Evolutionary conservation across 2,329 filamentous ascomycete species (phyloP).

Genomic region (Coleophoma eucalyptorum): DNA sequence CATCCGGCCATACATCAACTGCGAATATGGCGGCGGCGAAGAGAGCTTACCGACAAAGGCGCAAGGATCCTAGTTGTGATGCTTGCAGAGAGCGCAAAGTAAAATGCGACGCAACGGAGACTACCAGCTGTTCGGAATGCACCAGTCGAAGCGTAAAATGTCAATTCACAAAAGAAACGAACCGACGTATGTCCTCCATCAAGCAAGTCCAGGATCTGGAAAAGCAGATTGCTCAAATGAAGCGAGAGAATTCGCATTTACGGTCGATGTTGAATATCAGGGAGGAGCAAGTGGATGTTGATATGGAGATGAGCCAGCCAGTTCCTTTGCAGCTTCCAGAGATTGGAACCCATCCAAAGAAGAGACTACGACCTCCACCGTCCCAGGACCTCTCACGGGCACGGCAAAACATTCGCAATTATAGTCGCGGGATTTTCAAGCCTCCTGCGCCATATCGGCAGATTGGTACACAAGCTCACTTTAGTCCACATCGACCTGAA

Average conservation of each 20-base stretch:
- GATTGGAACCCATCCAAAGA: slow-evolving; percentile 62
- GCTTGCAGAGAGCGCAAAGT: slow-evolving; percentile 85
- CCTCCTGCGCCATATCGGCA: slow-evolving; percentile 66
- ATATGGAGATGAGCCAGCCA: slow-evolving; percentile 31
- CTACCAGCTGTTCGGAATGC: slow-evolving; percentile 93
- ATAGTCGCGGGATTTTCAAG: slow-evolving; percentile 77
- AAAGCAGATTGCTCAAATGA: slow-evolving; percentile 78
- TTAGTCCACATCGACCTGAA: slow-evolving; percentile 53
- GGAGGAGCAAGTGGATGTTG: slow-evolving; percentile 40
- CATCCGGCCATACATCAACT: slow-evolving; percentile 28
- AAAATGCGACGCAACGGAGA: slow-evolving; percentile 95
- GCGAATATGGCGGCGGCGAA: slow-evolving; percentile 72
- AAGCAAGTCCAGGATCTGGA: slow-evolving; percentile 98
- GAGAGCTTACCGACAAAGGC: slow-evolving; percentile 86
- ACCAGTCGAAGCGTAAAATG: slow-evolving; percentile 95
- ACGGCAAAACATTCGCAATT: slow-evolving; percentile 66
- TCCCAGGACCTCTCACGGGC: slow-evolving; percentile 69
- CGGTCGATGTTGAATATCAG: slow-evolving; percentile 53
- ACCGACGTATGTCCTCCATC: slow-evolving; percentile 97
- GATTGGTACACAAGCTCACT: slow-evolving; percentile 40
- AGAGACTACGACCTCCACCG: slow-evolving; percentile 55
- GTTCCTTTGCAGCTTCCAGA: slow-evolving; percentile 55
- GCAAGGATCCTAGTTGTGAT: slow-evolving; percentile 96
- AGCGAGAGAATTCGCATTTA: slow-evolving; percentile 74
- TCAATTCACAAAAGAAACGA: slow-evolving; percentile 98